Base-by-base conservation (phyloP, 495 filamentous ascomycete species). In the Mycothermus thermophilus region DNA sequence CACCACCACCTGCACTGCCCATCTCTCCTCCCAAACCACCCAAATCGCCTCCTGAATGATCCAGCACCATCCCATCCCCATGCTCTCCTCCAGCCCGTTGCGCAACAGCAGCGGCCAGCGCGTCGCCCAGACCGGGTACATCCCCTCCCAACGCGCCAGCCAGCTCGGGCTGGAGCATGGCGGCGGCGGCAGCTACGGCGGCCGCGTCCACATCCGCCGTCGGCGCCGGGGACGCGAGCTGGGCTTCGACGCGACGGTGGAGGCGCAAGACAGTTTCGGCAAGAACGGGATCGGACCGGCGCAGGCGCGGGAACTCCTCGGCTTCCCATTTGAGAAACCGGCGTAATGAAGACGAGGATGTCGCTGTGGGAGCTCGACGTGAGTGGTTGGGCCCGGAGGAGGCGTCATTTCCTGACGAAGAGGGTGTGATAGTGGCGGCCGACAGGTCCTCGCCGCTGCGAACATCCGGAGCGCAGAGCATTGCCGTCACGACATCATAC, bases 241-340 rank as follows among this genome's bases (percentile, higher is more conserved):
- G 71, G 3, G 75, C 64, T 45, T 87, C 80, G 5, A 93, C 83
- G 13, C 79, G 72, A 2, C 82, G 67, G 51, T 74, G 68, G 14
- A 94, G 64, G 3, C 85, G 74, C 2, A 92, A 77, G n/a, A 85
- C 60, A 2, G 74, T 64, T 43, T 83, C 75, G 0, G 83, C 83
- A 27, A 71, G 61, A 1, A 59, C 34, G 5, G 66, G 59, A 32
- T 87, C 75, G 20, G 60, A 62, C 38, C 77, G 74, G 8, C 77
- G 68, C 0, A 80, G 50, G 13, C 63, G 68, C 13, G 72, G 67
- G 15, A 75, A 76, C 32, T 76, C 67, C 6, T 79, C 72, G 11
- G 74, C 72, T 31, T 74, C 66, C 3, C 64, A 50, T 28, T 71
- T 71, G 9, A 94, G 63, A n/a, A 72, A 74, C n/a, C 81, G 75